Percentiles rank a stretch among this genome's conserved stretches.
phyloP scores from a whole-genome alignment of 129 eudicot genomes.

The sunflower (Helianthus annuus) region DNA sequence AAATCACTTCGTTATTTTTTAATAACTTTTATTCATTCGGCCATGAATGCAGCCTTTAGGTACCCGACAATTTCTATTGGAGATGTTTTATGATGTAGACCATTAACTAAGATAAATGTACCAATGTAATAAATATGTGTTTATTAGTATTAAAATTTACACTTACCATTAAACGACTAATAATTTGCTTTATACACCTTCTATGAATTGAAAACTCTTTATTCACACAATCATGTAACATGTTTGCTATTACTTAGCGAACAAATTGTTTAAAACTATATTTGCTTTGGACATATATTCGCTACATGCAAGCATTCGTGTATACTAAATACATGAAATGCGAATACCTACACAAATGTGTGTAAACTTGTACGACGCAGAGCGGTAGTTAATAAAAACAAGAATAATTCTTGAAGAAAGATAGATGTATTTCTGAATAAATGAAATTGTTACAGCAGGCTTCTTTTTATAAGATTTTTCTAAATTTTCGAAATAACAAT shows the following conservation, averaged over 20 bases:
- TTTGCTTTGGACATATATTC: too few species aligned
- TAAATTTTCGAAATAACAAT: too few species aligned
- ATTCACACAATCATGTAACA: too few species aligned
- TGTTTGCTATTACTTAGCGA: too few species aligned
- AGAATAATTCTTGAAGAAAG: too few species aligned
- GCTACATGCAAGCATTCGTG: not conserved
- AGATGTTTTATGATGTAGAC: not conserved
- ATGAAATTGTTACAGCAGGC: too few species aligned
- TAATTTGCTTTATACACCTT: too few species aligned
- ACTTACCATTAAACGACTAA: not conserved
- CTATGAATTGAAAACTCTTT: too few species aligned
- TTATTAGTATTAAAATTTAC: not conserved
- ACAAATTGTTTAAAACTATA: too few species aligned
- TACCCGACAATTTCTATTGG: not conserved
- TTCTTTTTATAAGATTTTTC: too few species aligned
- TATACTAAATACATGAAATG: not conserved
- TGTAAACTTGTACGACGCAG: not conserved
- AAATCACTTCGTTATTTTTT: not conserved
- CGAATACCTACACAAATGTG: not conserved
- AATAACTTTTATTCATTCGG: not conserved
- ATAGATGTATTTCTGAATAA: too few species aligned
- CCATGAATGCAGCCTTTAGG: constrained; percentile 13
- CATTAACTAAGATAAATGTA: not conserved
- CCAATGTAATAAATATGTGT: not conserved
- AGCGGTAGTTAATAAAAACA: too few species aligned